Evolutionary conservation across 208 protist species (phyloP), one percentile per base, ranked within the genome.

Genomic region (Trypanosoma melophagium): DNA sequence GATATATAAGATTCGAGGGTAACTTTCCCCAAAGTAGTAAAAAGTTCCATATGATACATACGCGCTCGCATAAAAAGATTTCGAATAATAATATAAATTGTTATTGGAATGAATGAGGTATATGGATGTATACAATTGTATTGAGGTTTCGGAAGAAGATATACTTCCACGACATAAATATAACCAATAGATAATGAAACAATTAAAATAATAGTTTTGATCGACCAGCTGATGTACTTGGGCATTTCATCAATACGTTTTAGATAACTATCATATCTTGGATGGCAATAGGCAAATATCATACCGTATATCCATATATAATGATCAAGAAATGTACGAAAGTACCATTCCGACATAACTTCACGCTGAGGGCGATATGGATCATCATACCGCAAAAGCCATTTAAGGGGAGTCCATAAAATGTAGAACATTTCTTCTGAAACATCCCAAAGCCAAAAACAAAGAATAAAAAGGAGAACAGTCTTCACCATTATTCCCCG

Each of bases 1-100:
- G 69, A 65, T 25, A 97, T 64, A 76, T 96, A 97, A n/a, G 87
- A 88, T 78, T 97, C 92, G 22, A 97, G 73, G 16, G 90, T 91
- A 55, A 95, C 86, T 42, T 78, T 80, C 4, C 92, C 92, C 9
- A 88, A 38, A 31, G 63, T 83, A 12, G 72, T 54, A 58, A 92
- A 89, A 25, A 94, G 53, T 17, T 24, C 50, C 38, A 84, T 42
- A 70, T 89, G 79, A 56, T 81, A 77, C 19, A 60, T 28, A 19
- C 87, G 69, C n/a, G 75, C 47, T 8, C 40, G 13, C 12, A 59
- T 65, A 16, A 63, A 84, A 17, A 92, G 22, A 71, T 96, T 95
- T 16, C 92, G 81, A 41, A 97, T 62, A 42, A 84, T 21, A 14
- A 95, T 40, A 47, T 80, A 95, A 50, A 65, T 21, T 21, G 84